Evolutionary conservation across 768 basidiomycete genomes (phyloP).

Genomic region (Tulasnella sp.): DNA sequence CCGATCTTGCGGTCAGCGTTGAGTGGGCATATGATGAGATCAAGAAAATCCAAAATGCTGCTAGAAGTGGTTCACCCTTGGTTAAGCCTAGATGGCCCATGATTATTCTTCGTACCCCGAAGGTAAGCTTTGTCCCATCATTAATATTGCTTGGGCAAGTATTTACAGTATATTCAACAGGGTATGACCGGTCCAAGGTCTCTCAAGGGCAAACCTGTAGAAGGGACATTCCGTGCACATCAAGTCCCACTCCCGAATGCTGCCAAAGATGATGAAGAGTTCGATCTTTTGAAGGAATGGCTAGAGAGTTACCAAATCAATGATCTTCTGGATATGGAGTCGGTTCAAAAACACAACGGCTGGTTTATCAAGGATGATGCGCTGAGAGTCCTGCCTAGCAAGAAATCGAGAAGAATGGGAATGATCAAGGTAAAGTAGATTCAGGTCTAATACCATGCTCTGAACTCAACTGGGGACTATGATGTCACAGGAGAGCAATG

Average conservation of each 20-base stretch:
- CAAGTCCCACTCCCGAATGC: constrained; percentile 77
- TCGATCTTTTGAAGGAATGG: constrained; percentile 55
- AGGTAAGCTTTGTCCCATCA: constrained; percentile 30
- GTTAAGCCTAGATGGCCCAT: constrained; percentile 88
- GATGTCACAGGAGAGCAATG: constrained; percentile 39
- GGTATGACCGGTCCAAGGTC: constrained; percentile 57
- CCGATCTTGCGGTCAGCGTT: constrained; percentile 66
- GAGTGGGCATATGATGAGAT: constrained; percentile 70
- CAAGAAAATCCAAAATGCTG: constrained; percentile 61
- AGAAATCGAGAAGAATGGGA: constrained; percentile 50
- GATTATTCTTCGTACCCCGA: constrained; percentile 74
- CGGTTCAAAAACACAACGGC: background rate
- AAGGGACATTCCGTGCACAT: constrained; percentile 73
- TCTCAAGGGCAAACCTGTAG: constrained; percentile 56
- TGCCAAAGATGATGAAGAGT: constrained; percentile 50
- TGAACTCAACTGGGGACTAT: background rate
- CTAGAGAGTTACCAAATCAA: constrained; percentile 53
- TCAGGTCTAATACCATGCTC: too few relatives aligned
- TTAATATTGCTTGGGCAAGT: background rate
- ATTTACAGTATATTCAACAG: constrained; percentile 15
- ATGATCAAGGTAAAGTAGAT: constrained; percentile 36
- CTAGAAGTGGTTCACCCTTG: constrained; percentile 55
- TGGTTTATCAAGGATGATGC: constrained; percentile 30
- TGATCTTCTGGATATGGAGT: constrained; percentile 45
- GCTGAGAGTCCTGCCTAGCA: constrained; percentile 44